phyloP scores from a whole-genome alignment of 1,284 basidiomycete species.

The Trametes sp. region DNA sequence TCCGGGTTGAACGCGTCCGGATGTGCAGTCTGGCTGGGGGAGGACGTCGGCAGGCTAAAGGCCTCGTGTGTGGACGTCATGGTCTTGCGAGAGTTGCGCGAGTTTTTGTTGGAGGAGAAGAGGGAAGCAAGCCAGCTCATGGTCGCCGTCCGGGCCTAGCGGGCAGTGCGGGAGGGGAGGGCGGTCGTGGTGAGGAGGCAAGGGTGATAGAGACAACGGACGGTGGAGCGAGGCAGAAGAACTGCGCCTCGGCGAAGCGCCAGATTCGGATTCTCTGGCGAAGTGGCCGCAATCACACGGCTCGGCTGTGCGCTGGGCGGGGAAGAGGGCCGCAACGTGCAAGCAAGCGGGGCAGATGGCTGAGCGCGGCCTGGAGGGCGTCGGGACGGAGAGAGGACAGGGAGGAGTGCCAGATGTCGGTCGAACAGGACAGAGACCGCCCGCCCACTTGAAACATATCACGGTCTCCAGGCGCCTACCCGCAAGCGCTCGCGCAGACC shows the following conservation, averaged over 20 bases:
- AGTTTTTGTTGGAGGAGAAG: conserved; percentile 57
- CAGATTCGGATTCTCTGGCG: conserved; percentile 14
- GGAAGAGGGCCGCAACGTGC: conserved; percentile 7
- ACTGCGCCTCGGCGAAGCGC: conserved; percentile 28
- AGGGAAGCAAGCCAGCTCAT: conserved; percentile 79
- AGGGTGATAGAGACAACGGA: conserved; percentile 11
- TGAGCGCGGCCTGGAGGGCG: conserved; percentile 9
- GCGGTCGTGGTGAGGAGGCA: conserved; percentile 20
- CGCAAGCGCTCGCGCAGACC: conserved; percentile 2
- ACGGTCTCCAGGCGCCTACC: conserved; percentile 12
- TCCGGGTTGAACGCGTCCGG: conserved; percentile 66
- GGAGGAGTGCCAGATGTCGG: conserved; percentile 18
- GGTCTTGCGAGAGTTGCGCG: conserved; percentile 60
- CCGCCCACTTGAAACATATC: conserved; percentile 28
- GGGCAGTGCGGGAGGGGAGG: conserved; percentile 14
- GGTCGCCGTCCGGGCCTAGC: conserved; percentile 20
- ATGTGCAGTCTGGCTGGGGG: conserved; percentile 61
- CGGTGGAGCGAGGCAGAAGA: conserved; percentile 29
- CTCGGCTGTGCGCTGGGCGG: conserved; percentile 14
- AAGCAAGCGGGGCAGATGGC: conserved; percentile 1
- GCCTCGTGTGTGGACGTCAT: conserved; percentile 79
- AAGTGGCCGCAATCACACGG: conserved; percentile 18
- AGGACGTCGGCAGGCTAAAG: conserved; percentile 78
- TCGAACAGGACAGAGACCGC: conserved; percentile 14
- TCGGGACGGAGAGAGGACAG: conserved; percentile 1